A percentile compares a stretch with the other conserved stretches of the same genome.
Evolutionary conservation across 805 yeast species (phyloP).

Genomic region (Lipomyces yamadae): DNA sequence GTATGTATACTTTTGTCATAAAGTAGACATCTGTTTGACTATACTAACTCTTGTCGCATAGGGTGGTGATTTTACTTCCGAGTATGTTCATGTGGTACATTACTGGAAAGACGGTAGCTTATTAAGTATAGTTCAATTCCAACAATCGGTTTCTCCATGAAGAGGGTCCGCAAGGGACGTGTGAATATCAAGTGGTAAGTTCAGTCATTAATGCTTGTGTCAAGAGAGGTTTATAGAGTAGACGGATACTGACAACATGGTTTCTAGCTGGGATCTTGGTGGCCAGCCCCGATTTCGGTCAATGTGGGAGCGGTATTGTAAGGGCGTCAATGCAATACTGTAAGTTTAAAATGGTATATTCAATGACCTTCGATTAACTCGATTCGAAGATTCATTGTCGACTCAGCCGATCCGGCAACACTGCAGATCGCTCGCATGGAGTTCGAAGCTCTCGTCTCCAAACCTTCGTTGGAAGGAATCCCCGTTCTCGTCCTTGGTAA

Average conservation of each 20-base stretch:
- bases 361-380: neutral
- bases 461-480: conserved; percentile 44
- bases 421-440: conserved; percentile 44
- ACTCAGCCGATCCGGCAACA: conserved; percentile 46
- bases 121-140: conserved; percentile 44
- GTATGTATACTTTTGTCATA: conserved; percentile 32
- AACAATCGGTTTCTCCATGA: conserved; percentile 49
- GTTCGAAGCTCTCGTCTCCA: conserved; percentile 42
- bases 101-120: neutral
- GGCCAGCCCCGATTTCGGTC: conserved; percentile 49
- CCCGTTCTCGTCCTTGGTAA: conserved; percentile 48
- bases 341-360: conserved; percentile 23
- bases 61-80: conserved; percentile 46
- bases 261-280: conserved; percentile 48
- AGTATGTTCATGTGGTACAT: conserved; percentile 37
- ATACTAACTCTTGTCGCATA: conserved; percentile 10
- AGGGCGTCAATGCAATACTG: conserved; percentile 47
- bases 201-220: neutral
- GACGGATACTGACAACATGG: neutral
- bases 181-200: conserved; percentile 47
- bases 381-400: conserved; percentile 44
- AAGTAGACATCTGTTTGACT: neutral
- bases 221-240: neutral
- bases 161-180: conserved; percentile 44
- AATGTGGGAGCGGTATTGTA: conserved; percentile 50